Percentiles rank a stretch among this genome's conserved stretches.
phyloP scores from a whole-genome alignment of 208 protist genomes.

The Wallacemonas sp. region DNA sequence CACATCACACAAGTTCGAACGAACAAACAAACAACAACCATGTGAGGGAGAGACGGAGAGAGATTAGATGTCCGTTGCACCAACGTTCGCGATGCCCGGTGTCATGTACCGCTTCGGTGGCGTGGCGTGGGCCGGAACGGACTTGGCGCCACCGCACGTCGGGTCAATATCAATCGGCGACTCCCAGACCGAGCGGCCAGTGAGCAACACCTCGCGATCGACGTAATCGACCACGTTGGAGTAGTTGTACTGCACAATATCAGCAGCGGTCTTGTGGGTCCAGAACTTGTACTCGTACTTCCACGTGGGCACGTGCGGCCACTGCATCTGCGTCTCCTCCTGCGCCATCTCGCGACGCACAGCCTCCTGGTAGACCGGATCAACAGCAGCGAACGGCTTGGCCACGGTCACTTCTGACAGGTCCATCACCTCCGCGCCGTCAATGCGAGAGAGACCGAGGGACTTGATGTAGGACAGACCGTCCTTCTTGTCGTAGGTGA shows the following conservation, averaged over 20 bases:
- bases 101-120: constrained; percentile 77
- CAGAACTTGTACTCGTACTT: constrained; percentile 85
- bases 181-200: constrained; percentile 88
- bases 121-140: constrained; percentile 80
- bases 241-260: constrained; percentile 92
- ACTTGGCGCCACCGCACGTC: constrained; percentile 79
- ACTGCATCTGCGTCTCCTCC: constrained; percentile 85
- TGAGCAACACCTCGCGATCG: constrained; percentile 90
- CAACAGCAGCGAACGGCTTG: constrained; percentile 59
- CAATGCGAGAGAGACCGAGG: constrained; percentile 58
- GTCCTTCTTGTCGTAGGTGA: constrained; percentile 81
- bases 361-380: constrained; percentile 80
- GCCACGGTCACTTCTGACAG: constrained; percentile 41
- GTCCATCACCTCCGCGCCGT: constrained; percentile 61
- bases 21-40: background rate
- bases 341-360: constrained; percentile 64
- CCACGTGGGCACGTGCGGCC: constrained; percentile 87
- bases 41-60: constrained; percentile 2
- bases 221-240: constrained; percentile 92
- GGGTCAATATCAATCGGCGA: constrained; percentile 87
- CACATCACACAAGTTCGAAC: background rate
- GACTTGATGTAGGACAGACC: constrained; percentile 68
- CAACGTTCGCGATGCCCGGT: constrained; percentile 50
- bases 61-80: constrained; percentile 83
- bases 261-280: constrained; percentile 63